These are phyloP conservation scores for Skeletonema costatum DNA, from an alignment of 108 stramenopile genomes.

Conservation along the genomic window DNA sequence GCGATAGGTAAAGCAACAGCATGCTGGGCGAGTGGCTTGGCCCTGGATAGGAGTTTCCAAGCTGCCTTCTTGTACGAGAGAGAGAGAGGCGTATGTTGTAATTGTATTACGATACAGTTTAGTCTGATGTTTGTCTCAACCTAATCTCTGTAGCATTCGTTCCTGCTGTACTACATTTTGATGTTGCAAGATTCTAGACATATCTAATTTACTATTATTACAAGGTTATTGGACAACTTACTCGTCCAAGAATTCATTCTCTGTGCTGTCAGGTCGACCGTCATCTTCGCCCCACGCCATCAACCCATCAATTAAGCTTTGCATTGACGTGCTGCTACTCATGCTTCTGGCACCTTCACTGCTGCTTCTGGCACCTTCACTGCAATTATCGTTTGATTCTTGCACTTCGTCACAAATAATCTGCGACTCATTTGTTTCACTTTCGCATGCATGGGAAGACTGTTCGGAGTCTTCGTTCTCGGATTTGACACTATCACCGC, in stretches of 20 bases:
- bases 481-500: background rate
- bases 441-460: background rate
- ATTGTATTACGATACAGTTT: too few relatives aligned
- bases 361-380: conserved; percentile 37
- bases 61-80: too few relatives aligned
- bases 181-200: too few relatives aligned
- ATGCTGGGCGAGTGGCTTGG: too few relatives aligned
- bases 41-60: too few relatives aligned
- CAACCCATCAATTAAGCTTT: conserved; percentile 88
- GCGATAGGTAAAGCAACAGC: too few relatives aligned
- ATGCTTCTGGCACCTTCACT: conserved; percentile 56
- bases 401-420: conserved; percentile 1
- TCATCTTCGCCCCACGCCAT: conserved; percentile 84
- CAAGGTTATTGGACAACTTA: background rate
- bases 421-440: background rate
- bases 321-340: conserved; percentile 58
- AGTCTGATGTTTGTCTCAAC: too few relatives aligned
- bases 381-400: background rate
- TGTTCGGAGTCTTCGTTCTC: background rate
- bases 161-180: too few relatives aligned
- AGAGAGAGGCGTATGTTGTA: too few relatives aligned
- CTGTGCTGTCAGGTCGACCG: background rate
- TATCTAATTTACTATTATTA: too few relatives aligned
- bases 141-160: too few relatives aligned
- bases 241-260: background rate